Percentiles rank a stretch among this genome's conserved stretches.
Conservation (phyloP, 2,329 filamentous ascomycete species). For the Pseudopyricularia cyperi region DNA sequence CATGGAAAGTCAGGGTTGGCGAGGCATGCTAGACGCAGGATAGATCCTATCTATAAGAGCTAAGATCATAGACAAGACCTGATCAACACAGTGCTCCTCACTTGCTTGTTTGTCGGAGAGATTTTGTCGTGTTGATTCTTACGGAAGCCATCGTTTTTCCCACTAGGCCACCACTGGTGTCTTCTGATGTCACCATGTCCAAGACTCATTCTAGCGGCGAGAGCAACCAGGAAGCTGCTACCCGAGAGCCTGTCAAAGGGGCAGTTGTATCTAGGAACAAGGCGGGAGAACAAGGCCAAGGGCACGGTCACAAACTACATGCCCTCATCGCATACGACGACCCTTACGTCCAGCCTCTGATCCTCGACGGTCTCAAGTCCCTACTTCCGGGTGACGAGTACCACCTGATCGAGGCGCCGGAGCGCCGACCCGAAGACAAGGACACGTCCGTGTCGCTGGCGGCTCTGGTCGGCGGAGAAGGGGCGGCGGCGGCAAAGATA, state of each 20-base stretch:
- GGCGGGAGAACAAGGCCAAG: background rate
- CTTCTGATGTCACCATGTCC: background rate
- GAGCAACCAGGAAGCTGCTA: background rate
- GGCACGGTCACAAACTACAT: slow-evolving; percentile 33
- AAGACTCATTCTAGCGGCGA: background rate
- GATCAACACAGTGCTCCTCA: background rate
- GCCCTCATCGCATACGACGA: slow-evolving; percentile 78
- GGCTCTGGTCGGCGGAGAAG: slow-evolving; percentile 18
- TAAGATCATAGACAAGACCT: background rate
- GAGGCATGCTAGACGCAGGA: background rate
- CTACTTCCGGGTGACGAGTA: slow-evolving; percentile 42
- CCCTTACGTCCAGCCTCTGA: slow-evolving; percentile 75
- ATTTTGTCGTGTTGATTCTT: background rate
- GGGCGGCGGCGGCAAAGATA: slow-evolving; percentile 19
- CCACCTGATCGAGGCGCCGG: slow-evolving; percentile 21
- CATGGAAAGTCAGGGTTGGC: background rate
- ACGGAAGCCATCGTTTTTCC: background rate
- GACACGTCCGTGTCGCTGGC: slow-evolving; percentile 21
- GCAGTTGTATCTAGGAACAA: background rate
- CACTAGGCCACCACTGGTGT: background rate
- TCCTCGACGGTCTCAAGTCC: slow-evolving; percentile 56
- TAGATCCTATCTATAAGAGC: background rate
- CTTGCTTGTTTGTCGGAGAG: background rate
- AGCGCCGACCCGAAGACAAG: background rate
- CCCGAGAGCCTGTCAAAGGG: background rate